Percentiles rank a stretch among this genome's conserved stretches.
These are phyloP conservation scores for Angomonas deanei DNA, from an alignment of 208 protist species.

Conservation along the genomic window DNA sequence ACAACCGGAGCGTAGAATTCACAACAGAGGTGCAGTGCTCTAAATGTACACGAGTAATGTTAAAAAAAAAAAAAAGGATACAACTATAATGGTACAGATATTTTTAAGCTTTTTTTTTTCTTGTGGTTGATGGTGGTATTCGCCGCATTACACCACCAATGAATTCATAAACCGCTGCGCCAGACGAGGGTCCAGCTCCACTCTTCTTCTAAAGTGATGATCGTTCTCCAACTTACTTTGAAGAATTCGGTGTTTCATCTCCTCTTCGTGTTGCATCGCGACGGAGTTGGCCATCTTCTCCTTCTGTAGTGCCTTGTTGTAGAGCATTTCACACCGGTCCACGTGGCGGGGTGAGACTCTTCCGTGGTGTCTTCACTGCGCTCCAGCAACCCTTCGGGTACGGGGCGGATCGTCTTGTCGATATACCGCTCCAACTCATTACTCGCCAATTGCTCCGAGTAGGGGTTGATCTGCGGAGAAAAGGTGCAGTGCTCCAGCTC, in stretches of 20 bases:
- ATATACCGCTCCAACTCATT: no score
- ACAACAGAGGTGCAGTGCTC: neutral
- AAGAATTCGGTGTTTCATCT: conserved; percentile 42
- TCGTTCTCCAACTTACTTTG: conserved; percentile 60
- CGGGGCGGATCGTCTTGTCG: neutral
- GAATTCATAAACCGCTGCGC: conserved; percentile 81
- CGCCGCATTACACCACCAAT: conserved; percentile 36
- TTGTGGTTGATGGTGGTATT: no score
- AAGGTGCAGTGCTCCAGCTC: conserved; percentile 52
- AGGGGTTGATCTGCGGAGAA: conserved; percentile 32
- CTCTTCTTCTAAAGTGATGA: conserved; percentile 82
- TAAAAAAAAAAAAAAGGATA: conserved; percentile 1
- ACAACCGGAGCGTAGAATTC: no score
- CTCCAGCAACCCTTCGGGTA: neutral
- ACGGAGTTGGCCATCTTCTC: conserved; percentile 18
- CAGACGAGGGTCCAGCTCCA: conserved; percentile 72
- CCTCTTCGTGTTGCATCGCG: conserved; percentile 27
- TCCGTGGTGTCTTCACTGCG: neutral
- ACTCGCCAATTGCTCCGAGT: neutral
- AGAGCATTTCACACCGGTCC: conserved; percentile 44
- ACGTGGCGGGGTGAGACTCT: conserved; percentile 4
- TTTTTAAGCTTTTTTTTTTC: no score
- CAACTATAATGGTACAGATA: neutral
- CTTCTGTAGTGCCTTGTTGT: conserved; percentile 26
- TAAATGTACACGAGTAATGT: neutral